Percentiles rank a stretch among this genome's conserved stretches.
phyloP scores from a whole-genome alignment of 192 early-diverging fungal genomes.

The Coemansia brasiliensis region DNA sequence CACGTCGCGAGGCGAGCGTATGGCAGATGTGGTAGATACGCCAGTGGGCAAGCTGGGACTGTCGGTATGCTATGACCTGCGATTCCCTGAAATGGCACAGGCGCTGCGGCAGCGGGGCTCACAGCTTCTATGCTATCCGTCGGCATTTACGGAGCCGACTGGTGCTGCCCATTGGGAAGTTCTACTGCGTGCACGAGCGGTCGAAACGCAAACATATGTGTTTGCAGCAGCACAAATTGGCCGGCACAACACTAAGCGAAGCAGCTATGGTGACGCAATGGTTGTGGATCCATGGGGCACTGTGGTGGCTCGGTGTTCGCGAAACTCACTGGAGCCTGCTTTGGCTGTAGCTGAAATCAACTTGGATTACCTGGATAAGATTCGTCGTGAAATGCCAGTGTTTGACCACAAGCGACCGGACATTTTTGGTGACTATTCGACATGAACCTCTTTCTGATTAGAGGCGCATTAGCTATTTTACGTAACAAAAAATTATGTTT shows the following conservation, averaged over 20 bases:
- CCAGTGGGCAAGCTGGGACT: slow-evolving; percentile 64
- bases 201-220: slow-evolving; percentile 84
- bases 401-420: slow-evolving; percentile 67
- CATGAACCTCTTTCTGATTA: slow-evolving; percentile 6
- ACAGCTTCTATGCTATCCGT: slow-evolving; percentile 76
- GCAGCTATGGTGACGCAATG: slow-evolving; percentile 80
- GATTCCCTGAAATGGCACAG: slow-evolving; percentile 74
- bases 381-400: slow-evolving; percentile 75
- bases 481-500: no score
- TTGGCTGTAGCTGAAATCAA: slow-evolving; percentile 70
- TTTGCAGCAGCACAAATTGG: slow-evolving; percentile 79
- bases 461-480: no score
- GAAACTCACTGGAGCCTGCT: slow-evolving; percentile 54
- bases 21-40: slow-evolving; percentile 28
- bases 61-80: slow-evolving; percentile 77
- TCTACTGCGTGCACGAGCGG: slow-evolving; percentile 76
- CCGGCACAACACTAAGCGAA: slow-evolving; percentile 67
- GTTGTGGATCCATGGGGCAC: slow-evolving; percentile 85
- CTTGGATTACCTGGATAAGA: slow-evolving; percentile 58
- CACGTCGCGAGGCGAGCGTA: slow-evolving; percentile 20
- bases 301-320: slow-evolving; percentile 64
- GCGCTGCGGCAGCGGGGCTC: slow-evolving; percentile 59
- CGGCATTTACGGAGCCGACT: slow-evolving; percentile 79
- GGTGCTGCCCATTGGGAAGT: slow-evolving; percentile 85
- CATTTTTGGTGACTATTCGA: slow-evolving; percentile 42